phyloP scores from a whole-genome alignment of 768 basidiomycete species.

The Suillus sp. region DNA sequence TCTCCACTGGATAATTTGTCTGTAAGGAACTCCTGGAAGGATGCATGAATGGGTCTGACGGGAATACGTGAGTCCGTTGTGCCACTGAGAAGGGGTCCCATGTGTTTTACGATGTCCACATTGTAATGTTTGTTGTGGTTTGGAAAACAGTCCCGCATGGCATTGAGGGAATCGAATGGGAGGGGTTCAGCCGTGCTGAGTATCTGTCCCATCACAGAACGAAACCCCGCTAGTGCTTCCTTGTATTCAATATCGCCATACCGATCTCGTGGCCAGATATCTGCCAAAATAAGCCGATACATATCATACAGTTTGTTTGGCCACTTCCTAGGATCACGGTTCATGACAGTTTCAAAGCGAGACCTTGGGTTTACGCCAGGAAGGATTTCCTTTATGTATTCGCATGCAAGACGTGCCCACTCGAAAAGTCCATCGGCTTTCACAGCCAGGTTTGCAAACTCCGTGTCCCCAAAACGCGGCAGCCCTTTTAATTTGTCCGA shows the following conservation, averaged over 20 bases:
- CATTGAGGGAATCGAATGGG: neutral
- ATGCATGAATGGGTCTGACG: conserved; percentile 26
- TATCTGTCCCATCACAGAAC: conserved; percentile 10
- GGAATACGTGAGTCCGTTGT: neutral
- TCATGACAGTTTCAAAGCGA: neutral
- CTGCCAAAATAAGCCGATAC: neutral
- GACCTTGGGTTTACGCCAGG: neutral
- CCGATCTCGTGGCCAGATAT: neutral
- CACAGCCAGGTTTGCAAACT: neutral
- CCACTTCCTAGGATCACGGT: neutral
- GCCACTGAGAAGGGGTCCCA: conserved; percentile 15
- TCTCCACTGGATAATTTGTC: conserved; percentile 16
- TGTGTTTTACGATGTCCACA: neutral
- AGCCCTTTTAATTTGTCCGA: neutral
- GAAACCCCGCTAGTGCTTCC: neutral
- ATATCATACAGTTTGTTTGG: conserved; percentile 1
- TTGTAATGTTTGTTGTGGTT: too few species aligned
- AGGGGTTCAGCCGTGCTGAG: neutral
- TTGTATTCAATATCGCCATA: neutral
- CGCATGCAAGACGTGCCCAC: conserved; percentile 15
- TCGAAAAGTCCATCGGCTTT: conserved; percentile 10
- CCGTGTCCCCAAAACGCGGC: neutral
- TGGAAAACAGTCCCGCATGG: neutral
- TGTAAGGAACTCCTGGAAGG: conserved; percentile 30
- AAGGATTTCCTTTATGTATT: neutral